These are phyloP conservation scores for Kwoniella dejecticola DNA, from an alignment of 768 basidiomycete genomes.

Conservation along the genomic window DNA sequence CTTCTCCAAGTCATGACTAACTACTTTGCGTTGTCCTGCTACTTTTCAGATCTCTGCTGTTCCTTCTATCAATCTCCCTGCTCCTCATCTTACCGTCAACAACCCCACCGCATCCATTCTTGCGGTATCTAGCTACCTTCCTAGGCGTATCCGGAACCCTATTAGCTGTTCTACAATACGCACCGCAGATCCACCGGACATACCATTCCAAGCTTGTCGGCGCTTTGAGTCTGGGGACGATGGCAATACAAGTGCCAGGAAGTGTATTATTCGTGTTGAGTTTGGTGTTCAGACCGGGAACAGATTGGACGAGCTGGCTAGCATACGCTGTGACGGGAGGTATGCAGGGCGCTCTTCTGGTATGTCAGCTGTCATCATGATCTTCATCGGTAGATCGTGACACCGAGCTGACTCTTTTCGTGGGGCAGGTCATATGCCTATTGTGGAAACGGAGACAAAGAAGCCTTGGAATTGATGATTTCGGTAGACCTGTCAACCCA, in stretches of 20 bases:
- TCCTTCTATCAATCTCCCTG: slow-evolving; percentile 66
- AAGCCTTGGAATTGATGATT: slow-evolving; percentile 79
- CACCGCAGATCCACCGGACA: slow-evolving; percentile 81
- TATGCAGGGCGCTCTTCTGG: slow-evolving; percentile 78
- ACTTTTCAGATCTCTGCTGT: slow-evolving; percentile 8
- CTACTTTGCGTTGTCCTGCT: too few relatives aligned
- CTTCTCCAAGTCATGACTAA: background rate
- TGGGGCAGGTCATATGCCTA: slow-evolving; percentile 68
- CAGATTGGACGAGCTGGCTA: slow-evolving; percentile 57
- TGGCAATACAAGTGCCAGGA: slow-evolving; percentile 91
- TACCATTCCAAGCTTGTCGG: slow-evolving; percentile 80
- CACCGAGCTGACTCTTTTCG: background rate
- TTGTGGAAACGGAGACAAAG: slow-evolving; percentile 79
- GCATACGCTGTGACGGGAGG: slow-evolving; percentile 63
- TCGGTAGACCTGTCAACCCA: slow-evolving; percentile 63
- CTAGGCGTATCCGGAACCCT: slow-evolving; percentile 78
- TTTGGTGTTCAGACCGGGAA: slow-evolving; percentile 51
- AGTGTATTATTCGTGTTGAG: slow-evolving; percentile 79
- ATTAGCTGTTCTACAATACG: slow-evolving; percentile 81
- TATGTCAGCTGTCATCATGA: slow-evolving; percentile 19
- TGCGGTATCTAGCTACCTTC: slow-evolving; percentile 75
- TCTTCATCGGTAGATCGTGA: too few relatives aligned
- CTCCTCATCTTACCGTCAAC: slow-evolving; percentile 59
- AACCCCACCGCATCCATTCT: slow-evolving; percentile 53
- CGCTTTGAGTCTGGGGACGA: slow-evolving; percentile 90